These are phyloP conservation scores for Gaultheria prostrata DNA, from an alignment of 148 eudicot genomes.

Conservation along the genomic window DNA sequence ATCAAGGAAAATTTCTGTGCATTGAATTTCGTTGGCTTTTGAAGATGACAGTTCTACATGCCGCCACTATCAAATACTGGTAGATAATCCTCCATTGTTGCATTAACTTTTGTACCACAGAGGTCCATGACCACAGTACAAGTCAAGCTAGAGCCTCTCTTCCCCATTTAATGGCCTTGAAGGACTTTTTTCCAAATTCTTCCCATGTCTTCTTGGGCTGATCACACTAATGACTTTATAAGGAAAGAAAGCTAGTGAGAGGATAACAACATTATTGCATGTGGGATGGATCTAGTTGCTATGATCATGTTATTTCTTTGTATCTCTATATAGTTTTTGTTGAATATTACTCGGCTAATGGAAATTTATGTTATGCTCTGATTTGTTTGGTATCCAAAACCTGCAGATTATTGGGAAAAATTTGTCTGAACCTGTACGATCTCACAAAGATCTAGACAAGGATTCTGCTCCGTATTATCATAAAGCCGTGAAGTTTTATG, in stretches of 20 bases:
- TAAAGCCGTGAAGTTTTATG: conserved; percentile 90
- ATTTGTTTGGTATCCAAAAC: not conserved
- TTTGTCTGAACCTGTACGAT: conserved; percentile 91
- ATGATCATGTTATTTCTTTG: not conserved
- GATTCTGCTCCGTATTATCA: conserved; percentile 86
- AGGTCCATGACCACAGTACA: not conserved
- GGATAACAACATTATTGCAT: not conserved
- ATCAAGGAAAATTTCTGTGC: no score
- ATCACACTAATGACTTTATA: not conserved
- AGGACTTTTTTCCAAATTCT: not conserved
- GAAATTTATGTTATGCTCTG: conserved; percentile 3
- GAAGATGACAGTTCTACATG: no score
- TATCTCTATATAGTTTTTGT: not conserved
- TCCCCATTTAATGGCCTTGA: not conserved
- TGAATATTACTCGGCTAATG: not conserved
- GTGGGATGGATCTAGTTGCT: not conserved
- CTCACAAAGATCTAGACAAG: conserved; percentile 97
- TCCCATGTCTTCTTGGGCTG: conserved; percentile 1
- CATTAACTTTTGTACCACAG: not conserved
- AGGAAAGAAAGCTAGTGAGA: not conserved
- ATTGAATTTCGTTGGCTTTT: no score
- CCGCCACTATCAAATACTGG: no score
- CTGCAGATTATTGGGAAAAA: conserved; percentile 81
- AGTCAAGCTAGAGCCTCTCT: not conserved
- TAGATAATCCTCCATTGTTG: no score